Base-by-base conservation (phyloP, 305 asterid genomes). In the Withania somnifera region DNA sequence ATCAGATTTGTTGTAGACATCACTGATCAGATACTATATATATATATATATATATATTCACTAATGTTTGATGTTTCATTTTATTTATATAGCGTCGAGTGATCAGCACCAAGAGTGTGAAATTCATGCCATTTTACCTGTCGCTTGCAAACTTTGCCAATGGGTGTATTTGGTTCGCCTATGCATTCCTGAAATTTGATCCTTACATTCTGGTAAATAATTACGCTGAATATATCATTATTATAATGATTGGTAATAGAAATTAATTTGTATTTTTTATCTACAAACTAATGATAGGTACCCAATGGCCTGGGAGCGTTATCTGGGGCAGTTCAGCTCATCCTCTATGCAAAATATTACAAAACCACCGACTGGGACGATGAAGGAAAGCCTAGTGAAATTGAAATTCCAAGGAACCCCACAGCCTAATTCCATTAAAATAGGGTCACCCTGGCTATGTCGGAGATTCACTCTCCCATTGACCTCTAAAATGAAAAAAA, bases 41-140 rank as follows among this genome's bases (percentile, higher is more conserved):
- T n/a, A n/a, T n/a, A n/a, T n/a, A n/a, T n/a, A 36, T 36, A 7
- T n/a, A n/a, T 36, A 36, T 36, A 4, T 36, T 36, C 1, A 36
- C 40, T 36, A 5, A 36, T 36, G 40, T 36, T 36, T 36, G 7
- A 4, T 36, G 40, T 36, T 5, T 36, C 5, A 47, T 11, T 13
- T 47, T 47, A 7, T 2, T 2, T 47, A 32, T 11, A 1, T 30
- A 38, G 81, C 36, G 38, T 22, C 60, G 89, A 42, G 98, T 94
- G 24, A 89, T 94, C 83, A 56, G 11, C 63, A 91, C 98, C 7
- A 93, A 94, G 88, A 94, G 98, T 71, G 98, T 93, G 15, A 93
- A 92, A 83, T 94, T 64, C 89, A 91, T 93, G 98, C 98, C 98
- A 0, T 88, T 94, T 81, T 81, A 47, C 14, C 84, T 94, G 0